These are phyloP conservation scores for Ploettnerulaceae sp. DNA, from an alignment of 2,329 filamentous ascomycete species.

Conservation along the genomic window DNA sequence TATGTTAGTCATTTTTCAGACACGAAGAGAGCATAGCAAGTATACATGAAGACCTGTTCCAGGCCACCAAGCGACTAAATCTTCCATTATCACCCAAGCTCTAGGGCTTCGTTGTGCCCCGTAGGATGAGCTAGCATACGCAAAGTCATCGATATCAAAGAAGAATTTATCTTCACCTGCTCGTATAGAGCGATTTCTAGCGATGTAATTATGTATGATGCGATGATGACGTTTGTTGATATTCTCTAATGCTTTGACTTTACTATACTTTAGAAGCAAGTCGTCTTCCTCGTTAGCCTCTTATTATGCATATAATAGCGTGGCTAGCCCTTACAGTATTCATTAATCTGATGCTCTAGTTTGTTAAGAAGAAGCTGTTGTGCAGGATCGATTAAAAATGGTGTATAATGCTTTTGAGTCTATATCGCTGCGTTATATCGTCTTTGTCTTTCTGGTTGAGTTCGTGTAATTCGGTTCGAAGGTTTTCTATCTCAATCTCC, in stretches of 20 bases:
- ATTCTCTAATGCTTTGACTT: constrained; percentile 6
- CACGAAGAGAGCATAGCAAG: too few relatives aligned
- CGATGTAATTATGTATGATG: constrained; percentile 14
- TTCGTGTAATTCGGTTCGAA: constrained; percentile 7
- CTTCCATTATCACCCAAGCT: neutral
- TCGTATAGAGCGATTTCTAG: constrained; percentile 7
- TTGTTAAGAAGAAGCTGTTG: constrained; percentile 10
- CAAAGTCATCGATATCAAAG: constrained; percentile 16
- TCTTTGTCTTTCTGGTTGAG: constrained; percentile 7
- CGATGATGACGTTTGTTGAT: constrained; percentile 7
- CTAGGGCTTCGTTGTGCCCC: neutral
- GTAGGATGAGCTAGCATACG: constrained; percentile 7
- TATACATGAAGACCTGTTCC: too few relatives aligned
- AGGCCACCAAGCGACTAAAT: constrained; percentile 1
- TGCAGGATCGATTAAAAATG: constrained; percentile 3
- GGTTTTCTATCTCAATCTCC: constrained; percentile 8
- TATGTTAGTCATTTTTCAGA: too few relatives aligned
- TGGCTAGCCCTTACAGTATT: constrained; percentile 12
- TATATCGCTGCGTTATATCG: constrained; percentile 2
- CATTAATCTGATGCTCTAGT: constrained; percentile 10
- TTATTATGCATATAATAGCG: neutral
- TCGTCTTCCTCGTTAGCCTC: constrained; percentile 7
- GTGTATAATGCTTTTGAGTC: constrained; percentile 7
- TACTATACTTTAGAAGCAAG: constrained; percentile 11
- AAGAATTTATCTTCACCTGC: constrained; percentile 15